Percentiles rank a stretch among this genome's conserved stretches.
phyloP scores from a whole-genome alignment of 768 basidiomycete genomes.

The Russula sp. region DNA sequence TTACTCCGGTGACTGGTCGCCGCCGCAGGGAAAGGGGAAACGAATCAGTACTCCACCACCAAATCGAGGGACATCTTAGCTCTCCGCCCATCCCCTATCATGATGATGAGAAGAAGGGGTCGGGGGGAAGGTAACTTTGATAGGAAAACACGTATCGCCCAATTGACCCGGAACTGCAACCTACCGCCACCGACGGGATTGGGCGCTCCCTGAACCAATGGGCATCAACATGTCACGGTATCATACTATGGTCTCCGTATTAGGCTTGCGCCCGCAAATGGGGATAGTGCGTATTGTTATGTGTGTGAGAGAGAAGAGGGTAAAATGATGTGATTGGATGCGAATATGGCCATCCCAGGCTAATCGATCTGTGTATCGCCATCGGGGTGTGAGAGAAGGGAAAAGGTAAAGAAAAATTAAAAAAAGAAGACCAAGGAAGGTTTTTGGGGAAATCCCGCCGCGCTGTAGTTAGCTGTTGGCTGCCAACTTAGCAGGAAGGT shows the following conservation, averaged over 20 bases:
- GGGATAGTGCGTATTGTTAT: conserved; percentile 11
- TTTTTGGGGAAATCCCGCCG: neutral
- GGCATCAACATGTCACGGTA: neutral
- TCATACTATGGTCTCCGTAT: neutral
- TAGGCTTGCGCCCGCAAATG: conserved; percentile 5
- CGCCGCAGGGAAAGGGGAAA: neutral
- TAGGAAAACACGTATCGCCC: conserved; percentile 7
- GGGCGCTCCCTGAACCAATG: neutral
- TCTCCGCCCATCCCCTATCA: neutral
- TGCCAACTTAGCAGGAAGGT: neutral
- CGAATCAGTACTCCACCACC: neutral
- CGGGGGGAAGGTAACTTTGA: neutral
- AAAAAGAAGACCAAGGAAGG: neutral
- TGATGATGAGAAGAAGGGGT: neutral
- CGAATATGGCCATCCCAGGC: conserved; percentile 13
- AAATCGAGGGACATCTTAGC: neutral
- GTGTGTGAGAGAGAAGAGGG: neutral
- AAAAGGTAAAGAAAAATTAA: neutral
- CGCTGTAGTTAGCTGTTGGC: neutral
- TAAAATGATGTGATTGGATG: neutral
- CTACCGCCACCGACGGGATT: neutral
- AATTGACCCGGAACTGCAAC: neutral
- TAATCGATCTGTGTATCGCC: neutral
- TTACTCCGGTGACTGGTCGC: neutral
- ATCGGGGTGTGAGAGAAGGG: neutral